Evolutionary conservation across 345 rosid species (phyloP).

Genomic region (Alliaria petiolata): DNA sequence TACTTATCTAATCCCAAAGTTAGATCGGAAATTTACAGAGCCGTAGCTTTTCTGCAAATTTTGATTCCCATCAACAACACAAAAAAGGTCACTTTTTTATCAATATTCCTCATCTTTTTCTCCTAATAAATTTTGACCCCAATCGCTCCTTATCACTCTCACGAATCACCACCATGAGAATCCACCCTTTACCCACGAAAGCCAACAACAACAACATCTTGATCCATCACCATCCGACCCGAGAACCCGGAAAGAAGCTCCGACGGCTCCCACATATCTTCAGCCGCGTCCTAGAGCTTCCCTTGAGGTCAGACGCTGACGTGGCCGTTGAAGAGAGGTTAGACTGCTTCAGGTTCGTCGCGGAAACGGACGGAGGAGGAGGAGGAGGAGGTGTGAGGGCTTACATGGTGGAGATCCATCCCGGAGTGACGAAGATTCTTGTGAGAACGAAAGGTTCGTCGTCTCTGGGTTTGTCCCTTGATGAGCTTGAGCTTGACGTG

Average conservation of each 20-base stretch:
- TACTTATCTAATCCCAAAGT: no score
- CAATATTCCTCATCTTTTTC: background rate
- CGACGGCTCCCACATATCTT: slow-evolving; percentile 83
- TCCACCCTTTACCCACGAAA: slow-evolving; percentile 63
- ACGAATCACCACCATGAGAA: slow-evolving; percentile 47
- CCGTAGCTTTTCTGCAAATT: slow-evolving; percentile 1
- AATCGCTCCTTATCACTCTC: slow-evolving; percentile 2
- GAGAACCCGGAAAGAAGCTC: slow-evolving; percentile 50
- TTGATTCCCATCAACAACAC: background rate
- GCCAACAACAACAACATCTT: slow-evolving; percentile 47
- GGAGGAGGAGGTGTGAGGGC: slow-evolving; percentile 63
- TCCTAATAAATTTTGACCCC: background rate
- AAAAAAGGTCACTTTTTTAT: background rate
- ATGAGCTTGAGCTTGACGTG: slow-evolving; percentile 75
- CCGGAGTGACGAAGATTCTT: slow-evolving; percentile 75
- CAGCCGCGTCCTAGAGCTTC: slow-evolving; percentile 76
- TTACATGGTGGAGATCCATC: slow-evolving; percentile 67
- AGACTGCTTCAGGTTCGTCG: slow-evolving; percentile 76
- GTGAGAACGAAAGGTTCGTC: slow-evolving; percentile 57
- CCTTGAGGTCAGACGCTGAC: slow-evolving; percentile 79
- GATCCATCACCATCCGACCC: slow-evolving; percentile 42
- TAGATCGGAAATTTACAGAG: slow-evolving; percentile 11
- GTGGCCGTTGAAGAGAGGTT: slow-evolving; percentile 65
- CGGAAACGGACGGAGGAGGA: slow-evolving; percentile 56
- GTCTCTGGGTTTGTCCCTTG: slow-evolving; percentile 48